Evolutionary conservation across 192 early-diverging fungal species (phyloP).

Genomic region (Coemansia sp.): DNA sequence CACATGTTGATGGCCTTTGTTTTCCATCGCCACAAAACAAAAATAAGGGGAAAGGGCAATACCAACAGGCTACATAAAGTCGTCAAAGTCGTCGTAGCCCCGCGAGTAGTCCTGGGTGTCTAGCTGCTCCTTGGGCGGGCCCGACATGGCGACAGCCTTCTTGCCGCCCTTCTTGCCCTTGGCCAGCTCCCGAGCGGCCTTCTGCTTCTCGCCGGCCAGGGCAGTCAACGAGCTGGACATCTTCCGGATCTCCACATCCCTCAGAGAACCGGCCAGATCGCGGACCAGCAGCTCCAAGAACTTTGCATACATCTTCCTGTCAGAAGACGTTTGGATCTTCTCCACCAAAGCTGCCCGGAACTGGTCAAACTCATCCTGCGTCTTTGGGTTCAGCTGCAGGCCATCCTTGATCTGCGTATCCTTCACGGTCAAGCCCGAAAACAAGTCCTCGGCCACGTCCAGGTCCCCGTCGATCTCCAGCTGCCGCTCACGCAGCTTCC

Average conservation of each 20-base stretch:
- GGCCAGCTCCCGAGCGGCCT: constrained; percentile 51
- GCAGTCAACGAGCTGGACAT: constrained; percentile 54
- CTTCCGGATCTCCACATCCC: constrained; percentile 63
- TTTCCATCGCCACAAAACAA: too few relatives aligned
- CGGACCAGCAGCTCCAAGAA: constrained; percentile 65
- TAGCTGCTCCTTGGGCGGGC: constrained; percentile 16
- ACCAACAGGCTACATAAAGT: constrained; percentile 38
- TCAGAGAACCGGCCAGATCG: constrained; percentile 54
- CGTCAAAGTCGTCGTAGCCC: constrained; percentile 51
- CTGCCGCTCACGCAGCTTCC: constrained; percentile 51
- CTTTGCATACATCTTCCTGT: constrained; percentile 33
- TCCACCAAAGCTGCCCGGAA: constrained; percentile 57
- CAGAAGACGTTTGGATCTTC: constrained; percentile 51
- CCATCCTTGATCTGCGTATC: constrained; percentile 17
- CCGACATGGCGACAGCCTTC: constrained; percentile 36
- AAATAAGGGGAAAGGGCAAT: background rate
- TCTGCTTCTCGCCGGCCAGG: constrained; percentile 73
- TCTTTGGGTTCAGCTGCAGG: constrained; percentile 54
- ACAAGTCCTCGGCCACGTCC: constrained; percentile 57
- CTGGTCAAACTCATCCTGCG: constrained; percentile 63
- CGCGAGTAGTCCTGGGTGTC: constrained; percentile 53
- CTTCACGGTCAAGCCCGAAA: constrained; percentile 57
- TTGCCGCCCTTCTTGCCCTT: constrained; percentile 67
- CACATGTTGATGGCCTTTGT: constrained; percentile 6
- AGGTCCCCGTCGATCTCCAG: constrained; percentile 60